These are phyloP conservation scores for Polyporus arcularius DNA, from an alignment of 768 basidiomycete species.

Conservation along the genomic window DNA sequence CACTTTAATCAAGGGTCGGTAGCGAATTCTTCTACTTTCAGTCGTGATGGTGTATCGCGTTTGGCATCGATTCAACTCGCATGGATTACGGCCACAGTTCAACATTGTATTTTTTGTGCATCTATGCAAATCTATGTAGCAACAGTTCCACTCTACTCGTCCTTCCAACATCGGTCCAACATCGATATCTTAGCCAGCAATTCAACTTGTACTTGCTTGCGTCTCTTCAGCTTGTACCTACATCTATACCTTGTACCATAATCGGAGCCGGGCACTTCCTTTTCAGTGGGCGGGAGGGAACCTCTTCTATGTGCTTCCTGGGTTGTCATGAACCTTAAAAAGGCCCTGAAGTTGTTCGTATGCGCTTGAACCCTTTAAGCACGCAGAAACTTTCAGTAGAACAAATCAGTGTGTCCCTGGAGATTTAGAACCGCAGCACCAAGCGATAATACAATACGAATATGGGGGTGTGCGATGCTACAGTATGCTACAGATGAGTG, in stretches of 20 bases:
- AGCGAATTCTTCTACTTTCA: background rate
- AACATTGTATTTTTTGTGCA: conserved; percentile 20
- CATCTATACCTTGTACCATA: conserved; percentile 11
- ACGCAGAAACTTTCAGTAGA: no score
- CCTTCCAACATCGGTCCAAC: conserved; percentile 14
- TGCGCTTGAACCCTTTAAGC: no score
- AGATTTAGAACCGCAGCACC: background rate
- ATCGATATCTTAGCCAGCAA: conserved; percentile 15
- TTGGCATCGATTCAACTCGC: conserved; percentile 51
- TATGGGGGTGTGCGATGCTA: background rate
- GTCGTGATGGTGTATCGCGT: conserved; percentile 5
- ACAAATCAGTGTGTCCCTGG: background rate
- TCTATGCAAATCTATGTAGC: background rate
- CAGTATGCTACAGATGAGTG: conserved; percentile 17
- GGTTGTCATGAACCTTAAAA: no score
- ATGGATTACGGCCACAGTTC: conserved; percentile 28
- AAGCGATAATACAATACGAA: background rate
- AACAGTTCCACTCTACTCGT: background rate
- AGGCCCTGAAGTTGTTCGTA: no score
- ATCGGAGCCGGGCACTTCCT: background rate
- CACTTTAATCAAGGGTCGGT: conserved; percentile 68
- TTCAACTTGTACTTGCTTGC: conserved; percentile 25
- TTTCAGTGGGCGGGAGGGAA: no score
- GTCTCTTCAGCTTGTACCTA: no score
- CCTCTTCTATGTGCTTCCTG: no score